A percentile compares a stretch with the other conserved stretches of the same genome.
Conservation (phyloP, 805 yeast genomes). For the Candida peoriensis region DNA sequence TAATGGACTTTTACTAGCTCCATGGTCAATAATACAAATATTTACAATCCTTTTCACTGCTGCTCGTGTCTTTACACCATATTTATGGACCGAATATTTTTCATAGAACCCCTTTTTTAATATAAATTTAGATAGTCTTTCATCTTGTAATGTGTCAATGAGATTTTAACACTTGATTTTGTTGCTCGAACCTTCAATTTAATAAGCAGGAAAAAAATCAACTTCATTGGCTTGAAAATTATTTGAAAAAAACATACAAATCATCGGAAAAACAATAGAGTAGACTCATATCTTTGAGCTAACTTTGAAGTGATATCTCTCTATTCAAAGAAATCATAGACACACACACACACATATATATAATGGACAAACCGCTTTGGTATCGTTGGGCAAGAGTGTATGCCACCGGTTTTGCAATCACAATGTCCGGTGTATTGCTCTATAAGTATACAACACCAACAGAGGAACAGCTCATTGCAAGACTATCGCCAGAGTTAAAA, state of each 20-base stretch:
- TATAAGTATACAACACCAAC: conserved; percentile 78
- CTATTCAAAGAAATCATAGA: too few relatives aligned
- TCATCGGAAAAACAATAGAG: too few relatives aligned
- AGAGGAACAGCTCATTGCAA: conserved; percentile 70
- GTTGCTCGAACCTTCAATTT: neutral
- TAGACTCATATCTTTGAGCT: too few relatives aligned
- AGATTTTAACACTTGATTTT: too few relatives aligned
- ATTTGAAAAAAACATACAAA: too few relatives aligned
- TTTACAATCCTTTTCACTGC: conserved; percentile 70
- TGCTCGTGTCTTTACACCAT: conserved; percentile 73
- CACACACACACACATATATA: too few relatives aligned
- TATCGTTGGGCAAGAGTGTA: conserved; percentile 54
- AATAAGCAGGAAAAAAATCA: conserved; percentile 4
- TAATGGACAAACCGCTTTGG: conserved; percentile 41
- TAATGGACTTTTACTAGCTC: conserved; percentile 63
- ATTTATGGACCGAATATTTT: conserved; percentile 34
- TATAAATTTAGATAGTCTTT: neutral
- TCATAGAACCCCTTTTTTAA: conserved; percentile 5
- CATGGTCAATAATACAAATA: conserved; percentile 66
- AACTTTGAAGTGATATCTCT: too few relatives aligned
- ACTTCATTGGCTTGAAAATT: conserved; percentile 4
- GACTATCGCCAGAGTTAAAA: conserved; percentile 78
- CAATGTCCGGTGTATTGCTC: conserved; percentile 67
- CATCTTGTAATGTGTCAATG: neutral
- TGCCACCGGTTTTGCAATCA: conserved; percentile 58